Conservation (phyloP, 1,284 basidiomycete genomes). For the Trichosporon sp. region DNA sequence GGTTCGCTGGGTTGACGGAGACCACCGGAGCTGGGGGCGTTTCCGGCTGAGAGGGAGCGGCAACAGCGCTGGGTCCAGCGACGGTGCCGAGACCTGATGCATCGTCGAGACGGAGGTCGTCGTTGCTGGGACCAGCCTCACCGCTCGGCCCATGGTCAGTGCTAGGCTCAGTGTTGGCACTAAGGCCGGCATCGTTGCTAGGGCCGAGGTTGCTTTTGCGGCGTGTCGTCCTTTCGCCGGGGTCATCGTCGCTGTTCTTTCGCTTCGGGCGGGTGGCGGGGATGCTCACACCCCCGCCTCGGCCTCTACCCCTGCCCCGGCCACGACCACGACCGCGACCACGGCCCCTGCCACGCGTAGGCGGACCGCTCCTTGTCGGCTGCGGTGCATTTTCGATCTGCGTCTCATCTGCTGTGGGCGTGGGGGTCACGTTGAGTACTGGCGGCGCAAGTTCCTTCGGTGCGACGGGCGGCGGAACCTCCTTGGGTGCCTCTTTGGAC, state of each 20-base stretch:
- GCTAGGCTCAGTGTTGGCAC: not conserved
- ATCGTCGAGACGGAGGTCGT: not conserved
- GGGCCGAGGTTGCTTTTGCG: not conserved
- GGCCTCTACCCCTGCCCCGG: too few relatives aligned
- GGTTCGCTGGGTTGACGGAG: slow-evolving; percentile 8
- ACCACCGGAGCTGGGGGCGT: not conserved
- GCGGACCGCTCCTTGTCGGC: not conserved
- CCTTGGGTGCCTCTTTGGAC: not conserved
- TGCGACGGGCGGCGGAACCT: not conserved
- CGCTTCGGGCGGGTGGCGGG: not conserved
- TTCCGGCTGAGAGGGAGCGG: not conserved
- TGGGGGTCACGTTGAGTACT: not conserved
- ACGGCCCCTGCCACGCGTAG: not conserved
- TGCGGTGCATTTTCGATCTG: not conserved
- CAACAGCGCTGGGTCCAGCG: not conserved
- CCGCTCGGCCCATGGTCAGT: not conserved
- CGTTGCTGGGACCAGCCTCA: not conserved
- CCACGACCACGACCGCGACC: too few relatives aligned
- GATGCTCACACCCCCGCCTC: not conserved
- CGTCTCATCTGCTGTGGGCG: not conserved
- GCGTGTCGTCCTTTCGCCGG: not conserved
- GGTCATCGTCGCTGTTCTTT: not conserved
- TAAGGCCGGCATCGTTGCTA: not conserved
- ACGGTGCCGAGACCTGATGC: not conserved
- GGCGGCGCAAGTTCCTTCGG: not conserved